Evolutionary conservation across 208 protist genomes (phyloP).

Genomic region (Naegleria gruberi): DNA sequence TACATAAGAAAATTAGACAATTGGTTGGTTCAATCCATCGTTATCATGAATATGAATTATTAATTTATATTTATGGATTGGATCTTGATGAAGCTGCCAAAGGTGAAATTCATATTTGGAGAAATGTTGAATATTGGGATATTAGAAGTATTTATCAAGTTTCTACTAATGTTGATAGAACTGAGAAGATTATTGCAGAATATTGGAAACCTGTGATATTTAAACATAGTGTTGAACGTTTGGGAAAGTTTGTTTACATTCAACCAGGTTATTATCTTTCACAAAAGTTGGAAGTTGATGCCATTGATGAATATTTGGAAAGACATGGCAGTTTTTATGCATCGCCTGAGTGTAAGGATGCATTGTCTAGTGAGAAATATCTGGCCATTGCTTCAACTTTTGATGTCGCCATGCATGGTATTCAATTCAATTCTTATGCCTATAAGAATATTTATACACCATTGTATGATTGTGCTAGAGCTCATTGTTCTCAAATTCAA

Average conservation of each 20-base stretch:
- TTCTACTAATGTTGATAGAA: background rate
- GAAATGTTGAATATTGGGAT: background rate
- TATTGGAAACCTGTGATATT: background rate
- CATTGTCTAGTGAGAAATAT: background rate
- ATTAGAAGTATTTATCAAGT: background rate
- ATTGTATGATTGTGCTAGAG: background rate
- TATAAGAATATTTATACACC: conserved; percentile 2
- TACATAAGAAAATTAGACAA: background rate
- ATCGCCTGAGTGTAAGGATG: background rate
- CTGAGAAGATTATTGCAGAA: background rate
- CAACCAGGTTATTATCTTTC: background rate
- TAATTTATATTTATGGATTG: background rate
- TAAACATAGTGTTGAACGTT: background rate
- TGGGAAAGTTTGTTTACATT: conserved; percentile 1
- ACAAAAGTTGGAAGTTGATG: background rate
- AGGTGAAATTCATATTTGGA: background rate
- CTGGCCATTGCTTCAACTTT: background rate
- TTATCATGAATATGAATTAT: background rate
- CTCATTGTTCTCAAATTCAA: background rate
- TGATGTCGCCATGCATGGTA: background rate
- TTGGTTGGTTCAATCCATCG: background rate
- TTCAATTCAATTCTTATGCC: background rate
- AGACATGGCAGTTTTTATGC: background rate
- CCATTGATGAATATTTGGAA: background rate
- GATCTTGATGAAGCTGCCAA: background rate